A percentile compares a stretch with the other conserved stretches of the same genome.
Evolutionary conservation across 345 rosid genomes (phyloP).

Genomic region (Noccaea caerulescens): DNA sequence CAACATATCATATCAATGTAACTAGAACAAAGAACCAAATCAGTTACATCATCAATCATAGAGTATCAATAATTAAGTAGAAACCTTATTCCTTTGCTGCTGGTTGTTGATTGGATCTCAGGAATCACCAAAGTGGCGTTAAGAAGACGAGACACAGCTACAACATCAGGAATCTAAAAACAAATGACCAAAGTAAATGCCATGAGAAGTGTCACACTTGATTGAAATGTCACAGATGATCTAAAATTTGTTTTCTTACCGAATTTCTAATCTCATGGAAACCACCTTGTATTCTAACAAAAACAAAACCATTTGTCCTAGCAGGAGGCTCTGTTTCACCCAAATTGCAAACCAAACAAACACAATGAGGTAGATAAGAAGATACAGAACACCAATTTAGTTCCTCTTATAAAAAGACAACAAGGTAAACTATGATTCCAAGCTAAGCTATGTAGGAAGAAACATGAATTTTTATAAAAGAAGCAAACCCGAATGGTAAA

Average conservation of each 20-base stretch:
- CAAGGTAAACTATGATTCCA: slow-evolving; percentile 9
- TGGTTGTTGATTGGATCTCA: slow-evolving; percentile 96
- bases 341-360: slow-evolving; percentile 20
- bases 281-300: slow-evolving; percentile 97
- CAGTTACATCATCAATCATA: neutral
- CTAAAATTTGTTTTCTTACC: slow-evolving; percentile 57
- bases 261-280: slow-evolving; percentile 96
- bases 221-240: slow-evolving; percentile 6
- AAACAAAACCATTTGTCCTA: slow-evolving; percentile 71
- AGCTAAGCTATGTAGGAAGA: neutral
- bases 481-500: slow-evolving; percentile 65
- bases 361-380: neutral
- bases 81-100: slow-evolving; percentile 98
- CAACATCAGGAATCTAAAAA: slow-evolving; percentile 78
- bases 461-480: neutral
- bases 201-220: slow-evolving; percentile 9
- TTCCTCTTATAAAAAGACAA: neutral
- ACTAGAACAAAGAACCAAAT: slow-evolving; percentile 10
- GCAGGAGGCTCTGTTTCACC: slow-evolving; percentile 59
- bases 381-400: neutral
- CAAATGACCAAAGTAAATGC: slow-evolving; percentile 10
- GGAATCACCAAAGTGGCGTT: slow-evolving; percentile 92
- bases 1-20: slow-evolving; percentile 21
- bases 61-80: neutral
- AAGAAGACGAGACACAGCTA: slow-evolving; percentile 82